A percentile compares a stretch with the other conserved stretches of the same genome.
These are phyloP conservation scores for Taiozyma sp. DNA, from an alignment of 1,139 yeast species.

Conservation along the genomic window DNA sequence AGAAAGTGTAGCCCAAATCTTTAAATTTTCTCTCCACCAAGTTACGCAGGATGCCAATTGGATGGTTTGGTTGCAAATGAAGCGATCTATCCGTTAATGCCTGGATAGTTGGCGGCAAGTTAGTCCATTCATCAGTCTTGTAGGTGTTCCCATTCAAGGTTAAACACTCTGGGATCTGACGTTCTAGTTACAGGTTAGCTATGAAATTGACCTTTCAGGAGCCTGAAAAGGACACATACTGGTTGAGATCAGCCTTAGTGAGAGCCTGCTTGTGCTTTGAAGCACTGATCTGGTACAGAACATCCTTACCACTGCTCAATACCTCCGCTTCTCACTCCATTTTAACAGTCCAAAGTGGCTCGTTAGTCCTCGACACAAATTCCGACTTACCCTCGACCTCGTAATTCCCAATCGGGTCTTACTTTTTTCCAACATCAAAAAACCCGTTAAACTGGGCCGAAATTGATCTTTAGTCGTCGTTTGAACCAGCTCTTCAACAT, in stretches of 20 bases:
- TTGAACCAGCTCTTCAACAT: not conserved
- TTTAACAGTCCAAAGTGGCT: not conserved
- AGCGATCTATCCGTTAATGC: constrained; percentile 67
- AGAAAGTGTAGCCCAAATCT: constrained; percentile 72
- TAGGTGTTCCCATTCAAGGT: constrained; percentile 49
- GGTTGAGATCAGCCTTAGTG: not conserved
- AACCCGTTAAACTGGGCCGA: not conserved
- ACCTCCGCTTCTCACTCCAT: not conserved
- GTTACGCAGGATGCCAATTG: constrained; percentile 79
- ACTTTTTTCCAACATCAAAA: not conserved
- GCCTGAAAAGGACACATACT: not conserved
- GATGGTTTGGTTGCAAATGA: constrained; percentile 74
- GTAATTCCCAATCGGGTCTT: not conserved
- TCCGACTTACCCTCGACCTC: not conserved
- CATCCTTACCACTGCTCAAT: not conserved
- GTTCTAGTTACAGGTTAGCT: not conserved
- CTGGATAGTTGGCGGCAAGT: constrained; percentile 72
- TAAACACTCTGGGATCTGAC: constrained; percentile 25
- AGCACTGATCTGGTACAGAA: not conserved
- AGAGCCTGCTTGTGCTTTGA: not conserved
- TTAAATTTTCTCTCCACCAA: constrained; percentile 66
- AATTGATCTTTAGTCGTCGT: not conserved
- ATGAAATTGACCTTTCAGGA: too few species aligned
- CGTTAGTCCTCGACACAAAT: too few species aligned
- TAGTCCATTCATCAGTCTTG: constrained; percentile 76